Evolutionary conservation across 495 filamentous ascomycete genomes (phyloP), one percentile per base, ranked within the genome.

Genomic region (Annulohypoxylon nitens): DNA sequence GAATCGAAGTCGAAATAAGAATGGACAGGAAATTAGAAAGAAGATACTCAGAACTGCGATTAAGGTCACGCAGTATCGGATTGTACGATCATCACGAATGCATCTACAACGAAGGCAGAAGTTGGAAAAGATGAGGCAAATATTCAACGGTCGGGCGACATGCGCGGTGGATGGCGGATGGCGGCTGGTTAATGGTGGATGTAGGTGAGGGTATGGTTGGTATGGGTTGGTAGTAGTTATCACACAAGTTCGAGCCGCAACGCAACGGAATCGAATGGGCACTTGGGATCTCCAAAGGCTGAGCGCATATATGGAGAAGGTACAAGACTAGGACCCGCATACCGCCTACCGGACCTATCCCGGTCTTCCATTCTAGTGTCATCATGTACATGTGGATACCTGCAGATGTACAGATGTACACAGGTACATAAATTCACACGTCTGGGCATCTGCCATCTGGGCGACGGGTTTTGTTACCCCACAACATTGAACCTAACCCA

Each of bases 241-340:
- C 60, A 64, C 53, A 14, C 26, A 51, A 14, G n/a, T 58, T 61
- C 66, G 50, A 69, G 59, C 66, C 48, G 66, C 66, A 69, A 55
- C 8, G 25, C 30, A 30, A 3, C 30, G 36, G 9, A 39, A 39
- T 39, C 8, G 43, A 7, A 47, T 30, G 30, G 30, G 30, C 5
- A 3, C 30, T 30, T 30, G 30, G 5, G 33, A 61, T 30, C 45
- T 41, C 63, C 54, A 33, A 64, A 70, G 67, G 67, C 67, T 64
- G 61, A 64, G 34, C 30, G 53, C 53, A 37, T 37, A 53, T 30
- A 55, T 55, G 51, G 51, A 55, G 51, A 55, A 55, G 51, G 50
- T 30, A 30, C 30, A 51, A 25, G 8, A 23, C 16, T 23, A 50
- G 5, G 45, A 20, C 16, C 48, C 4, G 12, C 26, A 36, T 36